These are phyloP conservation scores for Magnaporthiopsis incrustans DNA, from an alignment of 2,329 filamentous ascomycete species.

Conservation along the genomic window DNA sequence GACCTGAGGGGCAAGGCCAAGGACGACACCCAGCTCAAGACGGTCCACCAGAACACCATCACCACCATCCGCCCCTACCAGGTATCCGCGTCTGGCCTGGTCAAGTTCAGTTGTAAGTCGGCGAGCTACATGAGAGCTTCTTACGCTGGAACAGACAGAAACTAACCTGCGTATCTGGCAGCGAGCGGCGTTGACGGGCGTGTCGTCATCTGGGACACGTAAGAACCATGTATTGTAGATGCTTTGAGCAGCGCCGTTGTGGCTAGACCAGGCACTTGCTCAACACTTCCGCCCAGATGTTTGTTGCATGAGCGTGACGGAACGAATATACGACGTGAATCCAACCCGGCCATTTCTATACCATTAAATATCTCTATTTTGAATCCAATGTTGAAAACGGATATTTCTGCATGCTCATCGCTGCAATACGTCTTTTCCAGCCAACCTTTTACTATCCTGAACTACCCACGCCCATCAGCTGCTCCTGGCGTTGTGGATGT, in stretches of 20 bases:
- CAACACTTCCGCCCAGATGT: neutral
- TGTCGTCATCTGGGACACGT: conserved; percentile 69
- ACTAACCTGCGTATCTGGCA: conserved; percentile 28
- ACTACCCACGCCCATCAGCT: conserved; percentile 9
- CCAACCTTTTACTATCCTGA: neutral
- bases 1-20: conserved; percentile 89
- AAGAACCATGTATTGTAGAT: conserved; percentile 18
- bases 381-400: too few species aligned
- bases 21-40: conserved; percentile 91
- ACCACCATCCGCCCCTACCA: conserved; percentile 74
- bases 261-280: neutral
- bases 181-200: conserved; percentile 78
- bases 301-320: neutral
- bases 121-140: too few species aligned
- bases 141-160: neutral
- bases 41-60: conserved; percentile 94
- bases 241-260: neutral
- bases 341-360: too few species aligned
- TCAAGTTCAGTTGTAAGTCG: conserved; percentile 79
- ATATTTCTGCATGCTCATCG: neutral
- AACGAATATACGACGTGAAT: neutral
- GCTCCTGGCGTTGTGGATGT: conserved; percentile 63
- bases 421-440: too few species aligned
- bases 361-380: too few species aligned
- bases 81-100: conserved; percentile 53